Evolutionary conservation across 495 filamentous ascomycete species (phyloP).

Genomic region (Pseudoneurospora amorphoporcata): DNA sequence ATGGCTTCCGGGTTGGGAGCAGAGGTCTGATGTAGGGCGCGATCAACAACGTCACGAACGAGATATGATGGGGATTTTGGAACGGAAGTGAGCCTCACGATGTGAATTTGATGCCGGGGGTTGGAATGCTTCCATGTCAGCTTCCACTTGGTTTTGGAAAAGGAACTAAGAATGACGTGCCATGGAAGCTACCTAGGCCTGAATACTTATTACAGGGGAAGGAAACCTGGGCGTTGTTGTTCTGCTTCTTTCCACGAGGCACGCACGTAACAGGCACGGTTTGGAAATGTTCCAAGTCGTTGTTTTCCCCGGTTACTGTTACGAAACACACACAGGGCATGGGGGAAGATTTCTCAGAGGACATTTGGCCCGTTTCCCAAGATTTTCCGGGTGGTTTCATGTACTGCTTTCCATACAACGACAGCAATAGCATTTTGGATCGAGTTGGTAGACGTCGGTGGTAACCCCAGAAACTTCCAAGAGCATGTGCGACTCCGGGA

Average conservation of each 20-base stretch:
- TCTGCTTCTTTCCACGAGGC: not conserved
- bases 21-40: not conserved
- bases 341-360: not conserved
- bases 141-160: not conserved
- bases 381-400: too few relatives aligned
- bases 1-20: not conserved
- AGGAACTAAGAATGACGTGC: not conserved
- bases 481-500: too few relatives aligned
- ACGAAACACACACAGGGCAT: too few relatives aligned
- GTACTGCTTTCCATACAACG: too few relatives aligned
- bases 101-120: not conserved
- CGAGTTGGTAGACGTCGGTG: not conserved
- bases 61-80: not conserved
- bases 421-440: not conserved
- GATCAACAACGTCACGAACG: not conserved
- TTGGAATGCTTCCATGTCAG: not conserved
- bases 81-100: not conserved
- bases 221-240: not conserved
- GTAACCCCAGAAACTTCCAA: too few relatives aligned
- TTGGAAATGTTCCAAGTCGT: too few relatives aligned
- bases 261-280: too few relatives aligned
- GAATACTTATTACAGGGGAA: not conserved
- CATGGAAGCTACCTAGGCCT: not conserved
- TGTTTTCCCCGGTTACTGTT: not conserved
- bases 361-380: not conserved